Evolutionary conservation across 495 filamentous ascomycete species (phyloP).

Genomic region (Lasiosphaeria ovina): DNA sequence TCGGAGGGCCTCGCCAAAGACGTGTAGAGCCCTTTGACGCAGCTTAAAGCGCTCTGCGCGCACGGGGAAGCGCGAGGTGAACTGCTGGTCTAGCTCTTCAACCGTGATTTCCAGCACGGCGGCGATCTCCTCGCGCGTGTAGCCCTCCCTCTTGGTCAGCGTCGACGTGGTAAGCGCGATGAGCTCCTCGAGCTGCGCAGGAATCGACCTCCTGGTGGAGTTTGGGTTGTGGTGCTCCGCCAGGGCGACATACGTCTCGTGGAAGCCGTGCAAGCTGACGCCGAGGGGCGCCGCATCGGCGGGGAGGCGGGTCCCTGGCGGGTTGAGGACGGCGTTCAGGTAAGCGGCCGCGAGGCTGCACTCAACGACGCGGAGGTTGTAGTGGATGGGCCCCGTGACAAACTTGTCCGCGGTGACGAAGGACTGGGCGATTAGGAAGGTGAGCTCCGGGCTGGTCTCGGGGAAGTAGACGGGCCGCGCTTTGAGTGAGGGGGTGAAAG

Average conservation of each 20-base stretch:
- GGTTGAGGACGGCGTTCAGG: conserved; percentile 49
- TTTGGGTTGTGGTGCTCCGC: conserved; percentile 40
- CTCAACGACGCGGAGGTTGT: conserved; percentile 96
- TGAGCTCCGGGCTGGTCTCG: conserved; percentile 73
- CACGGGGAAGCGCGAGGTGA: conserved; percentile 81
- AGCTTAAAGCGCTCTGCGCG: conserved; percentile 86
- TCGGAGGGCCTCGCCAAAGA: conserved; percentile 83
- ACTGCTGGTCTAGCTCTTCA: conserved; percentile 66
- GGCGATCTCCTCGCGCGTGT: conserved; percentile 86
- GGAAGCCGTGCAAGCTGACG: conserved; percentile 80
- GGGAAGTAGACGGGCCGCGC: conserved; percentile 83
- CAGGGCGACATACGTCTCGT: conserved; percentile 72
- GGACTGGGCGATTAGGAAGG: conserved; percentile 90
- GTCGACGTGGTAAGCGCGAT: conserved; percentile 61
- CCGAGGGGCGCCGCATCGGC: conserved; percentile 80
- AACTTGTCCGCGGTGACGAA: conserved; percentile 94
- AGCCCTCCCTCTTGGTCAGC: conserved; percentile 73
- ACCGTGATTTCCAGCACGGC: conserved; percentile 65
- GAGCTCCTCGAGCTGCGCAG: conserved; percentile 62
- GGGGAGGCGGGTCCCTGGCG: conserved; percentile 63
- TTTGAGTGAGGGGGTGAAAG: conserved; percentile 77
- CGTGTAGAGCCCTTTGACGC: conserved; percentile 81
- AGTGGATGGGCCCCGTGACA: conserved; percentile 85
- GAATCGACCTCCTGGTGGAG: conserved; percentile 29
- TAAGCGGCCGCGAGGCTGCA: conserved; percentile 82